These are phyloP conservation scores for Chrysanthemum seticuspe DNA, from an alignment of 129 eudicot species.

Conservation along the genomic window DNA sequence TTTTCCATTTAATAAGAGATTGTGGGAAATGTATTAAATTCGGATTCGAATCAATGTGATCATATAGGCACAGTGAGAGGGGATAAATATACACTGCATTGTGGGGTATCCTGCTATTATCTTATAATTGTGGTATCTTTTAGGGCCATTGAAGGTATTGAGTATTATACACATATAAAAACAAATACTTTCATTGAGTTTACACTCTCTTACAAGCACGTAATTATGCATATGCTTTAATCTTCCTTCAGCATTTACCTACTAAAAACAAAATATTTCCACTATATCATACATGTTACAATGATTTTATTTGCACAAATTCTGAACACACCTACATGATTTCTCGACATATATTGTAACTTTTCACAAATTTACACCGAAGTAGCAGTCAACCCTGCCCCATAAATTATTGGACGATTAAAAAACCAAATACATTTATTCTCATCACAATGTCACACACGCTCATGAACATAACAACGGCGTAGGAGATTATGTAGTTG, in stretches of 20 bases:
- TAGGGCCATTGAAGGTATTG: neutral
- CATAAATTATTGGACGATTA: neutral
- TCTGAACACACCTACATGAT: neutral
- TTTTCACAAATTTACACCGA: too few species aligned
- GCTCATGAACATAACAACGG: conserved; percentile 1
- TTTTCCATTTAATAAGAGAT: too few species aligned
- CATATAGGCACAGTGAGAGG: too few species aligned
- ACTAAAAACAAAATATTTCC: neutral
- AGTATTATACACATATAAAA: neutral
- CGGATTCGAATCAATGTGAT: too few species aligned
- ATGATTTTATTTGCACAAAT: neutral
- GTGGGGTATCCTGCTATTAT: neutral
- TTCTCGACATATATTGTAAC: neutral
- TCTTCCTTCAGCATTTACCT: neutral
- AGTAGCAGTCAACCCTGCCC: neutral
- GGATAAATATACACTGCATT: too few species aligned
- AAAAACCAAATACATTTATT: neutral
- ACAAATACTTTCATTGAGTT: neutral
- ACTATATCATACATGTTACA: neutral
- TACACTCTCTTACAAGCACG: neutral
- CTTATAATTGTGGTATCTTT: neutral
- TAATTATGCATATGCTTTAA: neutral
- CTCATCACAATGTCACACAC: neutral
- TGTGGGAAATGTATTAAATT: too few species aligned
- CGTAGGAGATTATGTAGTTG: conserved; percentile 55